phyloP scores from a whole-genome alignment of 1,284 basidiomycete species.

The Cryptococcus sp. region DNA sequence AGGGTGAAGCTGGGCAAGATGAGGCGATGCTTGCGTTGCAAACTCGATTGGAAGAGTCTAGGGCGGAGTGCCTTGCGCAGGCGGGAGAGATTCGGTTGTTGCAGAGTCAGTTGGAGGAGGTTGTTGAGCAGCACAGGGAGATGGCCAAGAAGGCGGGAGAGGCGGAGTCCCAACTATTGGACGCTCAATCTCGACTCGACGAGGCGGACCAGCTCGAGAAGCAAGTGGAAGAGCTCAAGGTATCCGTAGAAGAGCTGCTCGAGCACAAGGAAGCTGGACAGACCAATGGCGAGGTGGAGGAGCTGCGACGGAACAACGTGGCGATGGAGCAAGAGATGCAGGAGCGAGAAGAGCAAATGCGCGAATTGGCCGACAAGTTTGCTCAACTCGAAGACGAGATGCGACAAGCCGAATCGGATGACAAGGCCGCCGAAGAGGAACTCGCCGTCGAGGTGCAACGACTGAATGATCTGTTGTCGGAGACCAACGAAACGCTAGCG shows the following conservation, averaged over 20 bases:
- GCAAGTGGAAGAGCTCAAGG: conserved; percentile 7
- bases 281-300: neutral
- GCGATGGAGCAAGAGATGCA: conserved; percentile 13
- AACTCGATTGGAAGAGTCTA: conserved; percentile 5
- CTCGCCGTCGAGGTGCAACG: conserved; percentile 7
- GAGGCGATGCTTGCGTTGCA: neutral
- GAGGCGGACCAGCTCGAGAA: neutral
- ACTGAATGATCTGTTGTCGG: conserved; percentile 19
- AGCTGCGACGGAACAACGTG: conserved; percentile 1
- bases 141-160: neutral
- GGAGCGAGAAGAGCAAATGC: conserved; percentile 16
- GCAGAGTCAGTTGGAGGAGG: neutral
- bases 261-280: conserved; percentile 1
- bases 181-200: neutral
- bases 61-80: neutral
- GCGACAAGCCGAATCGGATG: conserved; percentile 2
- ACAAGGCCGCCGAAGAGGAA: conserved; percentile 5
- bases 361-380: conserved; percentile 10
- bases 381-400: conserved; percentile 12
- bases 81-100: neutral
- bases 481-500: conserved; percentile 11
- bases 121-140: neutral
- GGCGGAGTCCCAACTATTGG: conserved; percentile 3
- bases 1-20: neutral
- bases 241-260: neutral